These are phyloP conservation scores for Nyssa sinensis DNA, from an alignment of 148 eudicot genomes.

Conservation along the genomic window DNA sequence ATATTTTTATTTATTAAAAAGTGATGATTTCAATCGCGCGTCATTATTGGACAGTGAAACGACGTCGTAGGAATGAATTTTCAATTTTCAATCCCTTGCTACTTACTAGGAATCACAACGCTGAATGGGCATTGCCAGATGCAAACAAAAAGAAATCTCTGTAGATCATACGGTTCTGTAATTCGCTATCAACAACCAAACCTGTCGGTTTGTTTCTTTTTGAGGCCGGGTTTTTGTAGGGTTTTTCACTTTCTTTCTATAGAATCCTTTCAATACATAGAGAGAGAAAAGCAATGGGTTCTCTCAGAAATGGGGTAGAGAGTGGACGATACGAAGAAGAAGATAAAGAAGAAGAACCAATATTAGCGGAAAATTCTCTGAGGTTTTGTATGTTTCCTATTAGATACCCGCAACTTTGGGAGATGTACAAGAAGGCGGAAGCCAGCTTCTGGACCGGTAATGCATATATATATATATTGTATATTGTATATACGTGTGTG, in stretches of 20 bases:
- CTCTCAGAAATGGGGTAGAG: conserved; percentile 31
- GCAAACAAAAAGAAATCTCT: no score
- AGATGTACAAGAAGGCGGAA: conserved; percentile 73
- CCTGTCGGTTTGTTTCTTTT: conserved; percentile 12
- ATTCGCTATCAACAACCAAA: conserved; percentile 9
- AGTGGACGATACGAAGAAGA: conserved; percentile 11
- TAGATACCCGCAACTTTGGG: conserved; percentile 69
- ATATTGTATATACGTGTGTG: no score
- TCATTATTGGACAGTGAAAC: no score
- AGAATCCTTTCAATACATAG: neutral
- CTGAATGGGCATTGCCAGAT: no score
- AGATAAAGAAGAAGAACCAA: conserved; percentile 53
- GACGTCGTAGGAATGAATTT: no score
- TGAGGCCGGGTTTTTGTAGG: conserved; percentile 12
- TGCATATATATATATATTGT: no score
- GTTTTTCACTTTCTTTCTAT: conserved; percentile 6
- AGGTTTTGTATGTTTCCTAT: conserved; percentile 77
- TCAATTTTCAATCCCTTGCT: no score
- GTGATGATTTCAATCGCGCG: no score
- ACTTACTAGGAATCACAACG: no score
- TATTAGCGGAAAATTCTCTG: conserved; percentile 48
- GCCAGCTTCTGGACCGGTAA: conserved; percentile 88
- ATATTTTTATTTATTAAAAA: no score
- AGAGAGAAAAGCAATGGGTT: conserved; percentile 28
- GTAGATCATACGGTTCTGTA: no score